Evolutionary conservation across 345 rosid genomes (phyloP).

Genomic region (Lumnitzera racemosa): DNA sequence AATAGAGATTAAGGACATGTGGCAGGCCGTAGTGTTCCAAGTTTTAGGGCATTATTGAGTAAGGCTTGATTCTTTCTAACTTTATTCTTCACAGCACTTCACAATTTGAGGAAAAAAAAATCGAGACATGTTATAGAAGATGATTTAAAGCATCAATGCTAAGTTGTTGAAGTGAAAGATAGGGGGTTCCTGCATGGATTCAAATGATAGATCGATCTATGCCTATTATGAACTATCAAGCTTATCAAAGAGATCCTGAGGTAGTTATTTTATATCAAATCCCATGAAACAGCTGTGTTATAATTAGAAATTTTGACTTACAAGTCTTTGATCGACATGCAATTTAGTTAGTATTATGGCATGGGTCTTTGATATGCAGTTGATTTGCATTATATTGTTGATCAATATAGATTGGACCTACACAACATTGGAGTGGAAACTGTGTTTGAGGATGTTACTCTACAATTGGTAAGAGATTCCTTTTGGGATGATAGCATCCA

Average conservation of each 20-base stretch:
- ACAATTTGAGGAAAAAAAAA: slow-evolving; percentile 18
- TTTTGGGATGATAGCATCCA: slow-evolving; percentile 96
- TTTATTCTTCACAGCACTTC: slow-evolving; percentile 29
- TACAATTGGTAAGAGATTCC: slow-evolving; percentile 89
- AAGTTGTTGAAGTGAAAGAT: slow-evolving; percentile 81
- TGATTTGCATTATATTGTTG: too few relatives aligned
- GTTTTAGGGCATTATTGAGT: too few relatives aligned
- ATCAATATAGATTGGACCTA: slow-evolving; percentile 57
- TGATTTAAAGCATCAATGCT: slow-evolving; percentile 62
- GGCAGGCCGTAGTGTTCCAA: too few relatives aligned
- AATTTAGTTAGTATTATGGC: too few relatives aligned
- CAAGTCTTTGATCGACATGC: too few relatives aligned
- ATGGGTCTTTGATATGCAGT: too few relatives aligned
- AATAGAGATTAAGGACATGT: too few relatives aligned
- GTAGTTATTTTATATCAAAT: slow-evolving; percentile 22
- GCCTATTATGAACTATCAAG: slow-evolving; percentile 67
- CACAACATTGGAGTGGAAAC: slow-evolving; percentile 86
- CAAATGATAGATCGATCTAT: slow-evolving; percentile 92
- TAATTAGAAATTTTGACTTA: too few relatives aligned
- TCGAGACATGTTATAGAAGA: slow-evolving; percentile 39
- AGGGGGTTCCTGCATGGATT: slow-evolving; percentile 96
- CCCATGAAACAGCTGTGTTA: neutral
- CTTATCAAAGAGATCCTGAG: slow-evolving; percentile 90
- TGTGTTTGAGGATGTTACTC: slow-evolving; percentile 80
- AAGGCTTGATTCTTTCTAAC: neutral